Conservation (phyloP, 225 moss, liverwort and hornwort genomes). For the Pseudoscleropodium purum region DNA sequence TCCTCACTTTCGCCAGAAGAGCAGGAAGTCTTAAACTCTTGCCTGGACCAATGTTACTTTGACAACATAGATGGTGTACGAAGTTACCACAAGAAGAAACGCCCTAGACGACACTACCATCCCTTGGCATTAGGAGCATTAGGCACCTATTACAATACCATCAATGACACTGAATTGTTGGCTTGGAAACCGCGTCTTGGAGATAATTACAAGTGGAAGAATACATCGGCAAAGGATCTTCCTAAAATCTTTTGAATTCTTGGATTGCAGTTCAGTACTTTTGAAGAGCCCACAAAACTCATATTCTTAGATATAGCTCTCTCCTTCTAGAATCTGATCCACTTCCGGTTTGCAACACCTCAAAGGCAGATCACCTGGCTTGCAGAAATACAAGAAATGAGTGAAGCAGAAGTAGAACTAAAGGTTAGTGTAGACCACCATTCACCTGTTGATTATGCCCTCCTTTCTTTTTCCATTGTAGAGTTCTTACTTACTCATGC, state of each 20-base stretch:
- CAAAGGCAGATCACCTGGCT: background rate
- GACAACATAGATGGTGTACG: background rate
- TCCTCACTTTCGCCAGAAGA: background rate
- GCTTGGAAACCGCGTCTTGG: background rate
- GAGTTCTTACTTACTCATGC: background rate
- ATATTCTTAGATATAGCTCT: background rate
- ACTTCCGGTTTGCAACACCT: background rate
- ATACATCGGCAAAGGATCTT: background rate
- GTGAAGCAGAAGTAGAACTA: background rate
- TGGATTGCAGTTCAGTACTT: background rate
- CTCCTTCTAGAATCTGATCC: background rate
- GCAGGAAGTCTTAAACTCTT: background rate
- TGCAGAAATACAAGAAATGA: background rate
- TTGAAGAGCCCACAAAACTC: background rate
- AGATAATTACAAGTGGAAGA: background rate
- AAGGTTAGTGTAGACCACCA: background rate
- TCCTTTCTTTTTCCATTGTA: background rate
- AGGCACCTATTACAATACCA: background rate
- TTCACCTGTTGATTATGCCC: background rate
- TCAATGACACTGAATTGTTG: background rate
- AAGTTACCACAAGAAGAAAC: background rate
- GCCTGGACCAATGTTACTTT: background rate
- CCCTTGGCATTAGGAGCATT: background rate
- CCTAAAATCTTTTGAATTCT: background rate
- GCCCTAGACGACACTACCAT: background rate